Conservation (phyloP, 371 early-diverging fungal species). For the Fennellomyces sp. region DNA sequence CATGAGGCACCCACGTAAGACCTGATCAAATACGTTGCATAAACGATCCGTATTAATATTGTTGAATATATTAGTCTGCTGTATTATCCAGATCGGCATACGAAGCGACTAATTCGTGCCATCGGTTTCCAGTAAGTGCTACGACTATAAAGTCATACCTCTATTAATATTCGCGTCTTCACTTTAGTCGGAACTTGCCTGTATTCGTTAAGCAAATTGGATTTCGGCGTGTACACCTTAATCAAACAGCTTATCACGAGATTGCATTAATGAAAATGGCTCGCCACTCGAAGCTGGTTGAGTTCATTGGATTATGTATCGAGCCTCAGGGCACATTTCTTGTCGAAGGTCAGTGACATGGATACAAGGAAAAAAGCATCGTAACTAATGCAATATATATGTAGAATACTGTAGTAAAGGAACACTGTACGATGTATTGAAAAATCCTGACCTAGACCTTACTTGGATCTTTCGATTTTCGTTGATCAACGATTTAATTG, state of each 20-base stretch:
- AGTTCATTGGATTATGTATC: conserved; percentile 43
- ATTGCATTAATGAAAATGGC: conserved; percentile 24
- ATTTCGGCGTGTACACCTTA: conserved; percentile 12
- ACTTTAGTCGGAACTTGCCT: conserved; percentile 48
- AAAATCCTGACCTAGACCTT: conserved; percentile 50
- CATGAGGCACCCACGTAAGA: neutral
- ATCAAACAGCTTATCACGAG: conserved; percentile 13
- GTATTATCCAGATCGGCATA: neutral
- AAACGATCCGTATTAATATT: too few species aligned
- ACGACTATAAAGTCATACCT: too few species aligned
- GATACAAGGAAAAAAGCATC: neutral
- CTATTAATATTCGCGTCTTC: neutral
- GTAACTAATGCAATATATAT: neutral
- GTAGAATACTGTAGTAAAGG: conserved; percentile 53
- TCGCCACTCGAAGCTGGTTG: conserved; percentile 46
- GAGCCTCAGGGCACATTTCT: conserved; percentile 43
- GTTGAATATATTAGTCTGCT: conserved; percentile 2
- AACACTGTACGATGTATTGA: conserved; percentile 44
- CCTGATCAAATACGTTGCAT: neutral
- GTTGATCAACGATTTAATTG: conserved; percentile 53
- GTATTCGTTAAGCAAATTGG: conserved; percentile 44
- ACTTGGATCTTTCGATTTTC: conserved; percentile 59
- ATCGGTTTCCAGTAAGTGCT: conserved; percentile 21
- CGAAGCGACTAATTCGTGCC: conserved; percentile 7
- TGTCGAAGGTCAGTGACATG: conserved; percentile 32